These are phyloP conservation scores for Nicotiana tabacum DNA, from an alignment of 257 asterid genomes.

Conservation along the genomic window DNA sequence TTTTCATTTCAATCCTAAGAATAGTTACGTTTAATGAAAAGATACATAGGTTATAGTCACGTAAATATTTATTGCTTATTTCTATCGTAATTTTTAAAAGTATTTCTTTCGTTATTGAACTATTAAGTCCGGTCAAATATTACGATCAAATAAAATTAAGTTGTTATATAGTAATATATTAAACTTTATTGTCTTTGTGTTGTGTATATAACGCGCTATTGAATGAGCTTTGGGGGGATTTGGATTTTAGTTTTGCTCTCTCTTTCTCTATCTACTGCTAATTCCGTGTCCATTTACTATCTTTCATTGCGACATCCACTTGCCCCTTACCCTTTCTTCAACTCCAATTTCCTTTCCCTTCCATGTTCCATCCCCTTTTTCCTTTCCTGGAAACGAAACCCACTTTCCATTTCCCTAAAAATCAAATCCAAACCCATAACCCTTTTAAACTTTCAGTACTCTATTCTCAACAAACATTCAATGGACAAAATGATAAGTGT, in stretches of 20 bases:
- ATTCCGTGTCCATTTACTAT: neutral
- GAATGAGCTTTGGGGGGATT: neutral
- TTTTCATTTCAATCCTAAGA: too few species aligned
- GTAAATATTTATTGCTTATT: too few species aligned
- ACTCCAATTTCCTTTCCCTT: neutral
- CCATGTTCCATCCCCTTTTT: neutral
- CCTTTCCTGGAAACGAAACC: conserved; percentile 11
- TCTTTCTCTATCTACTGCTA: neutral
- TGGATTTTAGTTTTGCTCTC: neutral
- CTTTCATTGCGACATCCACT: neutral
- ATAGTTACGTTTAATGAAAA: too few species aligned
- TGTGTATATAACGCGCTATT: conserved; percentile 7
- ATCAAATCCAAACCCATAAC: neutral
- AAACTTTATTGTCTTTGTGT: neutral
- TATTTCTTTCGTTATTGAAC: too few species aligned
- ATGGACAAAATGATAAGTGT: conserved; percentile 34
- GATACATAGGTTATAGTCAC: too few species aligned
- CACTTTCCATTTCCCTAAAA: neutral
- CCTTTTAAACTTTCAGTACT: neutral
- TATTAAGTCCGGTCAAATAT: too few species aligned
- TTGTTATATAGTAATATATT: too few species aligned
- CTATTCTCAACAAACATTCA: neutral
- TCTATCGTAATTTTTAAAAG: too few species aligned
- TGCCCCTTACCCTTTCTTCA: neutral
- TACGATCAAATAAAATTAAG: too few species aligned